Evolutionary conservation across 2,329 filamentous ascomycete species (phyloP).

Genomic region (Colletotrichum liriopes): DNA sequence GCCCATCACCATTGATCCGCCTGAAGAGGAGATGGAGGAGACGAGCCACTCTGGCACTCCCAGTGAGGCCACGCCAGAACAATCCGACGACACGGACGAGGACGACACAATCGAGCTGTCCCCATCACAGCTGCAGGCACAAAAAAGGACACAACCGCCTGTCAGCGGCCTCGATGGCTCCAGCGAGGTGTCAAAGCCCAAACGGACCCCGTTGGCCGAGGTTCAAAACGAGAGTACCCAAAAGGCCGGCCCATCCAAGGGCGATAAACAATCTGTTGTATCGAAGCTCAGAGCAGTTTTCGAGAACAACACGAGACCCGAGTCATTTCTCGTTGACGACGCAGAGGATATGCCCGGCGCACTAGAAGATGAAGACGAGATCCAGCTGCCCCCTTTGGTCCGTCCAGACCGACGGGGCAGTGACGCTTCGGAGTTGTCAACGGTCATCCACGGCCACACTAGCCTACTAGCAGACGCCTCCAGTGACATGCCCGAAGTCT

Average conservation of each 20-base stretch:
- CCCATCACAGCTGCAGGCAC: conserved; percentile 22
- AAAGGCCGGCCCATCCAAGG: conserved; percentile 2
- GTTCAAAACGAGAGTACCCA: conserved; percentile 27
- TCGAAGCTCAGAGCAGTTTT: conserved; percentile 15
- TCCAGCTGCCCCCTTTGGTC: conserved; percentile 55
- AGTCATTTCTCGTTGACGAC: conserved; percentile 1
- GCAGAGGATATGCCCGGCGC: conserved; percentile 14
- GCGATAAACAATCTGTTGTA: conserved; percentile 16
- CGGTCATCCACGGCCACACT: conserved; percentile 55
- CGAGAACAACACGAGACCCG: not conserved
- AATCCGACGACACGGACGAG: conserved; percentile 18
- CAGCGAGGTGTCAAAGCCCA: conserved; percentile 18
- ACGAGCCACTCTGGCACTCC: conserved; percentile 2
- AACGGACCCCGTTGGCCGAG: conserved; percentile 32
- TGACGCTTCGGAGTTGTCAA: conserved; percentile 56
- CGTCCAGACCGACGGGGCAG: conserved; percentile 51
- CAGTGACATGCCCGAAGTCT: conserved; percentile 61
- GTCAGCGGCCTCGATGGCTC: conserved; percentile 25
- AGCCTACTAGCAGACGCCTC: conserved; percentile 58
- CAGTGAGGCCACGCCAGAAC: conserved; percentile 20
- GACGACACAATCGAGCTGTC: conserved; percentile 17
- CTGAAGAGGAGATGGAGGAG: conserved; percentile 9
- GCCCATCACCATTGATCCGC: conserved; percentile 28
- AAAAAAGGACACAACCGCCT: not conserved
- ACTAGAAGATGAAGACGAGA: conserved; percentile 47